Evolutionary conservation across 768 basidiomycete genomes (phyloP).

Genomic region (Panaeolus papilionaceus): DNA sequence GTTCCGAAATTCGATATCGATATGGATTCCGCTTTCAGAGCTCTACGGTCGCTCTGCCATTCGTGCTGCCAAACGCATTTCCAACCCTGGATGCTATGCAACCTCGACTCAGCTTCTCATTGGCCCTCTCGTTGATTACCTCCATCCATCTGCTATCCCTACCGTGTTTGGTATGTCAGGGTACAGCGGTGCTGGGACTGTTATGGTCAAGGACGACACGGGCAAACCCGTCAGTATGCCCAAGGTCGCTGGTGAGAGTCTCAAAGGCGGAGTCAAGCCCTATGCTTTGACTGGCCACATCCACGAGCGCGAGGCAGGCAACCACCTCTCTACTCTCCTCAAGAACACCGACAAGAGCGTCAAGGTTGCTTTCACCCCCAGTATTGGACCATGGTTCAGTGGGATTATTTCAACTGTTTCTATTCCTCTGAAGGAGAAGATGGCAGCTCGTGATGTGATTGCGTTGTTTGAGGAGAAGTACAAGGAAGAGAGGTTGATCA

Average conservation of each 20-base stretch:
- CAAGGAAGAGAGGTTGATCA: constrained; percentile 72
- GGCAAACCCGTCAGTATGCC: constrained; percentile 79
- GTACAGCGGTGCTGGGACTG: constrained; percentile 94
- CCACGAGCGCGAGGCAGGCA: constrained; percentile 94
- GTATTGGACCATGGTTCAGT: constrained; percentile 93
- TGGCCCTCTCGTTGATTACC: constrained; percentile 82
- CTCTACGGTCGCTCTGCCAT: constrained; percentile 80
- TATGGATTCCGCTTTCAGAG: constrained; percentile 52
- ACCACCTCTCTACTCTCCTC: constrained; percentile 76
- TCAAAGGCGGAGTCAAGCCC: constrained; percentile 78
- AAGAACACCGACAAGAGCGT: constrained; percentile 36
- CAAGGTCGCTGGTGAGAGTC: constrained; percentile 80
- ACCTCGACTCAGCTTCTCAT: constrained; percentile 92
- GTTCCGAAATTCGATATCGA: neutral
- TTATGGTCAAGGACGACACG: constrained; percentile 68
- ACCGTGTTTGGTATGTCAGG: constrained; percentile 94
- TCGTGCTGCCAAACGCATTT: constrained; percentile 80
- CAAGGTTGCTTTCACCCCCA: constrained; percentile 85
- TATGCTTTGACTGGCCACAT: constrained; percentile 97
- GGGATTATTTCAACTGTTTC: constrained; percentile 91
- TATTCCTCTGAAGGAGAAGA: constrained; percentile 71
- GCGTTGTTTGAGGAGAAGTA: constrained; percentile 83
- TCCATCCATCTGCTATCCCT: constrained; percentile 67
- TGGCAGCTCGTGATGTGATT: constrained; percentile 76
- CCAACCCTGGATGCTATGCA: constrained; percentile 98